Conservation (phyloP, 495 filamentous ascomycete species). For the Pseudomonodictys pantanalensis region DNA sequence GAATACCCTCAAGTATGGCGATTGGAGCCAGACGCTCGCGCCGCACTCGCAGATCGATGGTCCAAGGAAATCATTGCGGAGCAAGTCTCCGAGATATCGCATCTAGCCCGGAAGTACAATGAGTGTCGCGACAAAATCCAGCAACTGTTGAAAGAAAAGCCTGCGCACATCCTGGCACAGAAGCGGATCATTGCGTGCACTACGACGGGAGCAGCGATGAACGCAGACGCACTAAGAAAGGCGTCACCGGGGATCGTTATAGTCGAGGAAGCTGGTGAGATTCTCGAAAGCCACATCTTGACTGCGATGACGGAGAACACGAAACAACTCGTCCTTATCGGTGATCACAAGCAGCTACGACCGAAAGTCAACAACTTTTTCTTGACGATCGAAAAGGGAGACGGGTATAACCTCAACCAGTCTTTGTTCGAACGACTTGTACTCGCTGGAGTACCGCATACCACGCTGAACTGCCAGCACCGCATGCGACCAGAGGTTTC, state of each 20-base stretch:
- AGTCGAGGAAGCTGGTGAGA: conserved; percentile 78
- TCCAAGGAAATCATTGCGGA: conserved; percentile 50
- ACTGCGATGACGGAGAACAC: conserved; percentile 58
- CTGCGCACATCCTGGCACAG: conserved; percentile 45
- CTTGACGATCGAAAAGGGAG: conserved; percentile 63
- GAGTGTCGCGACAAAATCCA: conserved; percentile 43
- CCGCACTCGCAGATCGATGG: conserved; percentile 49
- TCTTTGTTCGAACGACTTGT: conserved; percentile 74
- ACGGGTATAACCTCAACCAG: conserved; percentile 66
- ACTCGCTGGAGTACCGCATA: conserved; percentile 51
- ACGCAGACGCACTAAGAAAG: conserved; percentile 51
- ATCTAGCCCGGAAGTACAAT: conserved; percentile 46
- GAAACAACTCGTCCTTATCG: conserved; percentile 70
- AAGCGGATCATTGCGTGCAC: conserved; percentile 73
- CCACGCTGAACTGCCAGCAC: conserved; percentile 61
- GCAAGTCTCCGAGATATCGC: conserved; percentile 42
- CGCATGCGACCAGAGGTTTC: conserved; percentile 73
- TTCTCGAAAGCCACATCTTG: conserved; percentile 69
- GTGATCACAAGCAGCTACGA: conserved; percentile 74
- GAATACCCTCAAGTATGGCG: conserved; percentile 50
- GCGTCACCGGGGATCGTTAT: conserved; percentile 57
- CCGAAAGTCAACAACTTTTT: conserved; percentile 66
- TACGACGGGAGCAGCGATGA: conserved; percentile 70
- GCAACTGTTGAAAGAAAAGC: conserved; percentile 46
- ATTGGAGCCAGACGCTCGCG: conserved; percentile 45